These are phyloP conservation scores for Xylaria sp. DNA, from an alignment of 2,329 filamentous ascomycete genomes.

Conservation along the genomic window DNA sequence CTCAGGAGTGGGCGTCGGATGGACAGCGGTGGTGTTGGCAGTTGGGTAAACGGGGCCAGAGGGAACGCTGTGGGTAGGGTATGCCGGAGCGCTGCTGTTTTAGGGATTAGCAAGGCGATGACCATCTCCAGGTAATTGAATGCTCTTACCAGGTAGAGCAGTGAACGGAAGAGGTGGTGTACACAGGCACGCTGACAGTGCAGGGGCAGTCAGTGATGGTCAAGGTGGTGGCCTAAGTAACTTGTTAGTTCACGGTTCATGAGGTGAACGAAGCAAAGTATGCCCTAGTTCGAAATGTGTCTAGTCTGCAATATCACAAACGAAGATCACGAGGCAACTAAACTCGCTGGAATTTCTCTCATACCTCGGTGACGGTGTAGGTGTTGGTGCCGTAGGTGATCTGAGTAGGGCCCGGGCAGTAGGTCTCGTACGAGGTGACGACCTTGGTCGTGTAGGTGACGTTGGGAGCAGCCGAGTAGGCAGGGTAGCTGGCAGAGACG, in stretches of 20 bases:
- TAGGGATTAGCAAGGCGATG: conserved; percentile 27
- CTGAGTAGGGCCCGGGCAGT: conserved; percentile 71
- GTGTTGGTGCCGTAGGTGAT: conserved; percentile 68
- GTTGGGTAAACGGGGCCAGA: conserved; percentile 28
- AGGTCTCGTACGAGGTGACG: conserved; percentile 71
- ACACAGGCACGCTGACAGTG: conserved; percentile 67
- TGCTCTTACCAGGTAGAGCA: conserved; percentile 40
- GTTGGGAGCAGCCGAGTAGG: conserved; percentile 45
- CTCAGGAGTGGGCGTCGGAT: conserved; percentile 17
- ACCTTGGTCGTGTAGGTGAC: conserved; percentile 70
- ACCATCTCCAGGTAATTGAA: neutral
- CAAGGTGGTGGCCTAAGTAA: conserved; percentile 64
- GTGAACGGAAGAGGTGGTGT: conserved; percentile 55
- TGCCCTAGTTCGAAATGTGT: neutral
- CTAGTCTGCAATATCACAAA: neutral
- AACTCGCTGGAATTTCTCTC: conserved; percentile 27
- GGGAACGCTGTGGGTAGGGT: conserved; percentile 26
- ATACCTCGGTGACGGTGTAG: conserved; percentile 71
- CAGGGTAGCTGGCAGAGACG: conserved; percentile 38
- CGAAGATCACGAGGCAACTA: neutral
- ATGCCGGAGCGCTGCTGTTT: conserved; percentile 30
- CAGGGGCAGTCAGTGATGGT: conserved; percentile 76
- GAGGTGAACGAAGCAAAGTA: neutral
- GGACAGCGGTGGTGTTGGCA: conserved; percentile 23
- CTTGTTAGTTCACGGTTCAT: conserved; percentile 38